These are phyloP conservation scores for Canavalia gladiata DNA, from an alignment of 306 rosid genomes.

Conservation along the genomic window DNA sequence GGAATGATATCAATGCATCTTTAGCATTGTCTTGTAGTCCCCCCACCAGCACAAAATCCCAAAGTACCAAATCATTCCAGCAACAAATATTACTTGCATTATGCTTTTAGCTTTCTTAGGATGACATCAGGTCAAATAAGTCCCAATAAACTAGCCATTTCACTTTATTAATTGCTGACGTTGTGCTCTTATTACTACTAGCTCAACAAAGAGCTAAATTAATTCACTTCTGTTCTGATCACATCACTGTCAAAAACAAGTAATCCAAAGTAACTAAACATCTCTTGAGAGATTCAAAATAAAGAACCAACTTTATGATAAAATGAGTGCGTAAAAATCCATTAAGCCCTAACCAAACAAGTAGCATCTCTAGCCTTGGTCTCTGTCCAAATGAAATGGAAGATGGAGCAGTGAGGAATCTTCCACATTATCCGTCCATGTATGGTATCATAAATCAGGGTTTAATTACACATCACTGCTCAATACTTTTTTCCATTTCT, in stretches of 20 bases:
- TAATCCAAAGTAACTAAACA: constrained; percentile 50
- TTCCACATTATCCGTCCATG: constrained; percentile 60
- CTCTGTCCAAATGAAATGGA: constrained; percentile 62
- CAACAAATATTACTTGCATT: constrained; percentile 46
- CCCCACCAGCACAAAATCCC: constrained; percentile 30
- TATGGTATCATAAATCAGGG: constrained; percentile 56
- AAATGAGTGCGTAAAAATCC: constrained; percentile 55
- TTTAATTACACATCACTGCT: constrained; percentile 64
- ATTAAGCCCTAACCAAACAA: constrained; percentile 60
- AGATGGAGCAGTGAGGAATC: constrained; percentile 52
- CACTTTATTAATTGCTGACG: constrained; percentile 52
- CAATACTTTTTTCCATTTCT: constrained; percentile 61
- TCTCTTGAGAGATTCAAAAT: constrained; percentile 46
- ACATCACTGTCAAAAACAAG: constrained; percentile 47
- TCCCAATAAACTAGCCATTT: constrained; percentile 47
- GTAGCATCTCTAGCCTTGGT: constrained; percentile 54
- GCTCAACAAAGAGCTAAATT: constrained; percentile 48
- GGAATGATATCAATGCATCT: constrained; percentile 40
- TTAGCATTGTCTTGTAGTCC: constrained; percentile 46
- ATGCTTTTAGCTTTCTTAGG: constrained; percentile 37
- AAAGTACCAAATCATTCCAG: constrained; percentile 26
- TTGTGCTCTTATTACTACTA: constrained; percentile 42
- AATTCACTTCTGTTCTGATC: constrained; percentile 52
- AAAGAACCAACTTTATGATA: constrained; percentile 61
- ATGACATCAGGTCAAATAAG: constrained; percentile 34